Base-by-base conservation (phyloP, 2,329 filamentous ascomycete genomes). In the Fusarium bactridioides region DNA sequence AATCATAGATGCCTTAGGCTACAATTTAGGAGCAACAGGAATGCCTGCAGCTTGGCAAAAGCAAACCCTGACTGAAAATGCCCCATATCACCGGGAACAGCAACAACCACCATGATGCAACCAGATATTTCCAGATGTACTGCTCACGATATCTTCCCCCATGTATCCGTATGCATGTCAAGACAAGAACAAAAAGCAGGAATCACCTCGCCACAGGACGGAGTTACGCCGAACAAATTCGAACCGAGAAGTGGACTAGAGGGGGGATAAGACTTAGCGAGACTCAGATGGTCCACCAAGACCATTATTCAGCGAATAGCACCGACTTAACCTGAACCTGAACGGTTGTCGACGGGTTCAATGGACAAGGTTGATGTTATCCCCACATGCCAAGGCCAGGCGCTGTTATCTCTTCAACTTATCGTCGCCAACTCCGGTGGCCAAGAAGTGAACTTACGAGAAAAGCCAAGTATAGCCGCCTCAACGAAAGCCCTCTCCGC, bases 101-200 rank as follows among this genome's bases (percentile, higher is more conserved):
- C 58, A 53, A 57, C 45, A 73, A 73, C 58, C 67, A 71, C 66
- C 66, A 71, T 45, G 51, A 60, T 62, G 47, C 57, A 61, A 38
- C 41, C 58, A 71, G 61, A 61, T 67, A 38, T 61, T 73, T 40
- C 70, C 45, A 55, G 21, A 67, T 58, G 35, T 40, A 35, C 29
- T 41, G 51, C 23, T 68, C 70, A 68, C 56, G 70, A 73, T 73
- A 63, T 40, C 70, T 37, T 73, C 70, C 40, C 57, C 37, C 44
- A 58, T 45, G 44, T 45, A 47, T 18, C 31, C 31, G 31, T 33
- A 33, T 33, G 23, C 19, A 27, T 27, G 45, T 40, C 38, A 27
- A 23, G 33, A 43, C 31, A 59, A 50, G 61, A 64, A 41, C 51
- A 37, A 54, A 37, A 58, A 48, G 37, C 47, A 25, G 31, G 51